Evolutionary conservation across 805 yeast species (phyloP).

Genomic region (Vanderwaltozyma tropicalis): DNA sequence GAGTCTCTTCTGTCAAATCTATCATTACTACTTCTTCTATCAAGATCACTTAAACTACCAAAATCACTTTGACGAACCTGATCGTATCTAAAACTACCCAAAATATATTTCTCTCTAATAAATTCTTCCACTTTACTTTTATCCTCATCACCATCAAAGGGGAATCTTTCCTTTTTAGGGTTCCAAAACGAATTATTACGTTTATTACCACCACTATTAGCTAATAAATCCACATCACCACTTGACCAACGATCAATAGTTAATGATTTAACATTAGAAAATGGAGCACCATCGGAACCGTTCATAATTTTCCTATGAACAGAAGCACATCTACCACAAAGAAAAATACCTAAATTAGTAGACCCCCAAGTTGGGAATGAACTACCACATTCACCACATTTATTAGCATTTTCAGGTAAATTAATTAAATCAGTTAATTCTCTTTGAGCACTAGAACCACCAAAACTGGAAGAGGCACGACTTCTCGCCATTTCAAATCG

Average conservation of each 20-base stretch:
- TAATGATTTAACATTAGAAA: constrained; percentile 60
- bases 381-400: constrained; percentile 71
- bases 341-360: constrained; percentile 47
- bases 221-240: constrained; percentile 40
- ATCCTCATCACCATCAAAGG: constrained; percentile 66
- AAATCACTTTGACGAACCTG: constrained; percentile 25
- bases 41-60: constrained; percentile 5
- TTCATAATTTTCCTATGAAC: constrained; percentile 57
- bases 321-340: constrained; percentile 81
- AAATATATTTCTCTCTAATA: constrained; percentile 56
- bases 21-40: constrained; percentile 1
- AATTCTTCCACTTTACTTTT: constrained; percentile 42
- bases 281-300: constrained; percentile 29
- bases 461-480: not conserved
- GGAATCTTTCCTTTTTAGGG: constrained; percentile 55
- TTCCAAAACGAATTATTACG: constrained; percentile 57
- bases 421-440: constrained; percentile 53
- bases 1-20: constrained; percentile 1
- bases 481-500: constrained; percentile 2
- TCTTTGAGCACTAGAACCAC: constrained; percentile 4
- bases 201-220: constrained; percentile 47
- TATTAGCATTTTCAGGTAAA: constrained; percentile 47
- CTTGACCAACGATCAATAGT: constrained; percentile 62
- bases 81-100: constrained; percentile 41
- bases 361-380: constrained; percentile 45